These are phyloP conservation scores for Amyloporia xantha DNA, from an alignment of 768 basidiomycete genomes.

Conservation along the genomic window DNA sequence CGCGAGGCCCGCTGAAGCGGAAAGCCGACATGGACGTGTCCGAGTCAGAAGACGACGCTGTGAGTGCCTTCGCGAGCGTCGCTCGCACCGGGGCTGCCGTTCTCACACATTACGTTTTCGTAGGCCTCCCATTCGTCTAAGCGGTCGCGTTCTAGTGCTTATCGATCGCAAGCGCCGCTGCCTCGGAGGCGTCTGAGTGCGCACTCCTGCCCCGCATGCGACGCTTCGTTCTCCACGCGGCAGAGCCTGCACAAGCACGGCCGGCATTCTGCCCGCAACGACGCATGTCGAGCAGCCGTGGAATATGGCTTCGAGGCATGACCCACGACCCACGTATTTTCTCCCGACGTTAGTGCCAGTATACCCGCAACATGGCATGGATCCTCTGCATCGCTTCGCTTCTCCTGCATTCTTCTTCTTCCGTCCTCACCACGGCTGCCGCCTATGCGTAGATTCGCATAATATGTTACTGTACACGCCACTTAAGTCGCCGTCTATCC, in stretches of 20 bases:
- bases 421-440: not conserved
- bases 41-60: constrained; percentile 32
- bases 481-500: constrained; percentile 1
- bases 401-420: not conserved
- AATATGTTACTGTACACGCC: constrained; percentile 8
- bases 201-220: constrained; percentile 72
- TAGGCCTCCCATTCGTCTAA: constrained; percentile 51
- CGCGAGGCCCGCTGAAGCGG: constrained; percentile 38
- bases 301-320: constrained; percentile 63
- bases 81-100: not conserved
- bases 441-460: constrained; percentile 5
- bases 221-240: constrained; percentile 55
- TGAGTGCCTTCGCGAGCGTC: constrained; percentile 20
- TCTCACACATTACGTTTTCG: constrained; percentile 4
- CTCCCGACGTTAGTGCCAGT: not conserved
- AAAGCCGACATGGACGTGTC: constrained; percentile 34
- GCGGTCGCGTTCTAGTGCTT: constrained; percentile 41
- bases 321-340: constrained; percentile 5
- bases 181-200: constrained; percentile 36
- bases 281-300: constrained; percentile 69
- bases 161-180: constrained; percentile 14
- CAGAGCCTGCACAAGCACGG: constrained; percentile 60
- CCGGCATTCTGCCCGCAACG: constrained; percentile 41
- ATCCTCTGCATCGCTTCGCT: constrained; percentile 2
- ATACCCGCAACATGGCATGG: constrained; percentile 3